Base-by-base conservation (phyloP, 2,329 filamentous ascomycete species). In the Fonsecaea pedrosoi region DNA sequence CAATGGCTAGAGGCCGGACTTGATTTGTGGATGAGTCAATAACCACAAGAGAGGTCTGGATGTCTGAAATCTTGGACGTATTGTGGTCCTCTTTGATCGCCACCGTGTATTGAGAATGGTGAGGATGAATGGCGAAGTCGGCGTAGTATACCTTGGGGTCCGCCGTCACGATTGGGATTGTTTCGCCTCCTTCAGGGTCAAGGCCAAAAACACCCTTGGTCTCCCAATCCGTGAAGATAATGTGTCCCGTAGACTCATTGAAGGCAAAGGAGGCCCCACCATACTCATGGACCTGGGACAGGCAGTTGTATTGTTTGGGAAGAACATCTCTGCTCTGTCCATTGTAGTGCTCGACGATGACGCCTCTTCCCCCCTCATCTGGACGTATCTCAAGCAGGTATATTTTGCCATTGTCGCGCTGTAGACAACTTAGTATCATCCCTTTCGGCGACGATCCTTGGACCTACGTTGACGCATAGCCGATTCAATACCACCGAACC, bases 61-160 rank as follows among this genome's bases (percentile, higher is more conserved):
- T 71, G 18, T 70, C 70, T 65, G 76, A 66, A 42, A 74, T 54
- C 48, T 74, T 68, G 64, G 45, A 5, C 10, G 45, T 18, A 50
- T 50, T 18, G 12, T 86, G 84, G 38, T 85, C 83, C 71, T 87
- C 85, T 67, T 84, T 77, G n/a, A 83, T 78, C 0, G 84, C 83
- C 10, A 87, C 70, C 2, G 85, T 79, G 81, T 81, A 84, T 21
- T 75, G 68, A 1, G 63, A 38, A 7, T 74, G 70, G 0, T 60
- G 67, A 2, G 77, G 76, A 63, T 82, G 78, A 2, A 78, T 78
- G 57, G 81, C 77, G 67, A 85, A 85, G 71, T 84, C 78, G 15
- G 81, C 80, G 71, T 83, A 82, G 67, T 82, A 77, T 65, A 85
- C 54, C 21, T 75, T 73, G 13, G 74, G 59, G 15, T 76, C 69